phyloP scores from a whole-genome alignment of 805 yeast species.

The Yarrowia sp. region DNA sequence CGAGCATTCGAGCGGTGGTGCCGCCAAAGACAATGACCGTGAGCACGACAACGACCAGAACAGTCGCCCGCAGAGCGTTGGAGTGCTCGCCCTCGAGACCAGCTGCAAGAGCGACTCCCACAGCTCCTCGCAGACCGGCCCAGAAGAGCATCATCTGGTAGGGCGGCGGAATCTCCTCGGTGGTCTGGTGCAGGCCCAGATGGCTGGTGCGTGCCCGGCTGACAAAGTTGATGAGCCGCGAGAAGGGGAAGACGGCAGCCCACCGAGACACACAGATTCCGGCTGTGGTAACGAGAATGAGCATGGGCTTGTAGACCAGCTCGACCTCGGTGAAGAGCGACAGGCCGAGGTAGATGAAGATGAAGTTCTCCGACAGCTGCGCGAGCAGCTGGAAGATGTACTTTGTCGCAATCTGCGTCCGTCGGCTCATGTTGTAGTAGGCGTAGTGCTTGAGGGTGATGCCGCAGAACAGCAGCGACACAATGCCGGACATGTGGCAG shows the following conservation, averaged over 20 bases:
- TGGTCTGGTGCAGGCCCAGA: slow-evolving; percentile 39
- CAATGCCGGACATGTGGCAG: slow-evolving; percentile 99
- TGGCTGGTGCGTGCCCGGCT: slow-evolving; percentile 49
- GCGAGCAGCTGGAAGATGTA: slow-evolving; percentile 93
- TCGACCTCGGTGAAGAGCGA: slow-evolving; percentile 95
- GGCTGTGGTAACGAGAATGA: slow-evolving; percentile 84
- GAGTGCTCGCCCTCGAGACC: slow-evolving; percentile 95
- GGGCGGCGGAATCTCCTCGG: slow-evolving; percentile 89
- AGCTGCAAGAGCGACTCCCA: slow-evolving; percentile 97
- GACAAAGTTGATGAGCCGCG: slow-evolving; percentile 78
- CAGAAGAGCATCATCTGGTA: slow-evolving; percentile 99
- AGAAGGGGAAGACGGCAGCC: slow-evolving; percentile 95
- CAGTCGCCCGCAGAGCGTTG: slow-evolving; percentile 86
- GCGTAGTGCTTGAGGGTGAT: slow-evolving; percentile 96
- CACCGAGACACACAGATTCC: slow-evolving; percentile 94
- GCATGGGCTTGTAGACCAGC: slow-evolving; percentile 86
- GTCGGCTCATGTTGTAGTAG: slow-evolving; percentile 92
- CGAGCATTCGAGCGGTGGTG: slow-evolving; percentile 97
- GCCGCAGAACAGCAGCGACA: slow-evolving; percentile 90
- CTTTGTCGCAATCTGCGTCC: slow-evolving; percentile 95
- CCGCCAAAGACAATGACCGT: slow-evolving; percentile 98
- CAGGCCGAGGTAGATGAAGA: slow-evolving; percentile 90
- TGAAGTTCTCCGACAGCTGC: slow-evolving; percentile 92
- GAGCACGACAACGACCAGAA: slow-evolving; percentile 90
- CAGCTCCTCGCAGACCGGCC: slow-evolving; percentile 99